These are phyloP conservation scores for Tricholoma furcatifolium DNA, from an alignment of 768 basidiomycete genomes.

Conservation along the genomic window DNA sequence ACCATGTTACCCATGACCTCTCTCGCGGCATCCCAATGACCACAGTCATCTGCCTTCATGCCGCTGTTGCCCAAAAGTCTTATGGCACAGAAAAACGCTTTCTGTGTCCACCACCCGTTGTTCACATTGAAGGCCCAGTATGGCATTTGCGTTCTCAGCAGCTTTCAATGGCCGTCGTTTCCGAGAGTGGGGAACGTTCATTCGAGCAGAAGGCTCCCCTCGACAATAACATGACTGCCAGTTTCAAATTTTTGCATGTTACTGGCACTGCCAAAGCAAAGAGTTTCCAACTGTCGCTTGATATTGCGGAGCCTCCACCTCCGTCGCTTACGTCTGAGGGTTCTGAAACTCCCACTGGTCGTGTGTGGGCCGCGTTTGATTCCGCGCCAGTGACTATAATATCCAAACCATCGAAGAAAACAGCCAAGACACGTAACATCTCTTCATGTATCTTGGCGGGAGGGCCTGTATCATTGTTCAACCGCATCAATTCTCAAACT, in stretches of 20 bases:
- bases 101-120: constrained; percentile 89
- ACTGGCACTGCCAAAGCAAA: constrained; percentile 87
- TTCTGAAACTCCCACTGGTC: constrained; percentile 50
- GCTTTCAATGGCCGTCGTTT: constrained; percentile 83
- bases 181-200: constrained; percentile 79
- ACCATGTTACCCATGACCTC: constrained; percentile 77
- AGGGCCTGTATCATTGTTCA: constrained; percentile 90
- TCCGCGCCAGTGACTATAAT: constrained; percentile 93
- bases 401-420: constrained; percentile 97
- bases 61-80: constrained; percentile 93
- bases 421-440: constrained; percentile 91
- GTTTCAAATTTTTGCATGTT: constrained; percentile 91
- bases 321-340: constrained; percentile 46
- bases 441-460: constrained; percentile 88
- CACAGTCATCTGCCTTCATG: constrained; percentile 86
- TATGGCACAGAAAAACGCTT: constrained; percentile 96
- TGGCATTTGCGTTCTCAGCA: constrained; percentile 82
- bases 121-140: constrained; percentile 87
- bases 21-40: constrained; percentile 83
- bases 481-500: constrained; percentile 95
- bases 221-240: constrained; percentile 82
- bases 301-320: constrained; percentile 75
- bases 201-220: constrained; percentile 83
- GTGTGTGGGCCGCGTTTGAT: constrained; percentile 89
- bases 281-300: constrained; percentile 83